Percentiles rank a stretch among this genome's conserved stretches.
phyloP scores from a whole-genome alignment of 2,329 filamentous ascomycete species.

The Xylaria hypoxylon region DNA sequence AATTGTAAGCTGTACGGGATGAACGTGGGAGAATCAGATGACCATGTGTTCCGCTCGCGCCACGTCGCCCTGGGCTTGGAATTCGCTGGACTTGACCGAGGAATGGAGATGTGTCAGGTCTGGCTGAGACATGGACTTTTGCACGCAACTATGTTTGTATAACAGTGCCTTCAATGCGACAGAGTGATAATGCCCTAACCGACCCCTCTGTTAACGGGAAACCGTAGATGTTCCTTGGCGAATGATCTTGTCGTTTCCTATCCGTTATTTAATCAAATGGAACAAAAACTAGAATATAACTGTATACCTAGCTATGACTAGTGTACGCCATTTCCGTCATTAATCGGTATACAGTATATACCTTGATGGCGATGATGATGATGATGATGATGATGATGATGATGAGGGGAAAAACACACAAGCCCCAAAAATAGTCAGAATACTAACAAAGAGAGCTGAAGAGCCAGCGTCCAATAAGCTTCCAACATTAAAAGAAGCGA shows the following conservation, averaged over 20 bases:
- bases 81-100: conserved; percentile 1
- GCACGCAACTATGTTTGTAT: not conserved
- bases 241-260: not conserved
- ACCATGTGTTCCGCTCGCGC: conserved; percentile 12
- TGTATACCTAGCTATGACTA: not conserved
- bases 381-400: not conserved
- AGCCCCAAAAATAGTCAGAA: not conserved
- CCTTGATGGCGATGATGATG: not conserved
- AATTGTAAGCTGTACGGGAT: not conserved
- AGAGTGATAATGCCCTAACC: not conserved
- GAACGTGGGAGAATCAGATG: not conserved
- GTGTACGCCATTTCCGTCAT: not conserved
- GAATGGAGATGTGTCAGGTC: conserved; percentile 8
- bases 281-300: not conserved
- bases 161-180: conserved; percentile 1
- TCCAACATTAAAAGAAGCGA: conserved; percentile 8
- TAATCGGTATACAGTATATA: not conserved
- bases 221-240: too few species aligned
- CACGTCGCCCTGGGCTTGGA: conserved; percentile 11
- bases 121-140: conserved; percentile 12
- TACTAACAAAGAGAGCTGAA: conserved; percentile 16
- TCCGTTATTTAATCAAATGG: not conserved
- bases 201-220: not conserved
- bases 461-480: conserved; percentile 12
- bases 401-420: not conserved